Percentiles rank a stretch among this genome's conserved stretches.
Evolutionary conservation across 1,284 basidiomycete genomes (phyloP).

Genomic region (Agaricales sp.): DNA sequence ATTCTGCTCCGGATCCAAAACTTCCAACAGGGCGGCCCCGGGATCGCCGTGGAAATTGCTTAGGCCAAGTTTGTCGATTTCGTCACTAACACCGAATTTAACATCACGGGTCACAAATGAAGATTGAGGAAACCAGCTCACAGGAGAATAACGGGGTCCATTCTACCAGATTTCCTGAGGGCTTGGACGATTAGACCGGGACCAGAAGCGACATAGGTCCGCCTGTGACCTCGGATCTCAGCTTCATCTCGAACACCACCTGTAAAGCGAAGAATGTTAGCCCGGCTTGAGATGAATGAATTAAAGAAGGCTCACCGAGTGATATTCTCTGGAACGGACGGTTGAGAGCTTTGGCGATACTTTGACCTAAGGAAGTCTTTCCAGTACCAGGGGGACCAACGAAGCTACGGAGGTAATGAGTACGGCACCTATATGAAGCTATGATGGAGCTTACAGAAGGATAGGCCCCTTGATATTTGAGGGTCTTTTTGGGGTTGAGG

Average conservation of each 20-base stretch:
- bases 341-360: slow-evolving; percentile 73
- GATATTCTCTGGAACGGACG: slow-evolving; percentile 89
- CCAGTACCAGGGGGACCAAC: slow-evolving; percentile 80
- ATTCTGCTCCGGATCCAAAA: slow-evolving; percentile 90
- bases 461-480: slow-evolving; percentile 67
- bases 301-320: slow-evolving; percentile 30
- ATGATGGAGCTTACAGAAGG: slow-evolving; percentile 46
- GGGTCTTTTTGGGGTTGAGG: slow-evolving; percentile 6
- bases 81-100: slow-evolving; percentile 40
- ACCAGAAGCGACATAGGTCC: slow-evolving; percentile 86
- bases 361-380: slow-evolving; percentile 81
- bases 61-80: slow-evolving; percentile 83
- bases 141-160: slow-evolving; percentile 74
- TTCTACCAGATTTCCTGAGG: slow-evolving; percentile 74
- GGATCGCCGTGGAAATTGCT: slow-evolving; percentile 88
- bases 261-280: neutral
- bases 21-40: slow-evolving; percentile 78
- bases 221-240: slow-evolving; percentile 80
- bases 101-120: slow-evolving; percentile 15
- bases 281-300: neutral
- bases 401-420: slow-evolving; percentile 32
- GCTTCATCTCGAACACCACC: slow-evolving; percentile 85
- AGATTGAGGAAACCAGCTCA: slow-evolving; percentile 26
- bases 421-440: too few species aligned
- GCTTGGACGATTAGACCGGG: slow-evolving; percentile 86